phyloP scores from a whole-genome alignment of 495 filamentous ascomycete species.

The Cercophora samala region DNA sequence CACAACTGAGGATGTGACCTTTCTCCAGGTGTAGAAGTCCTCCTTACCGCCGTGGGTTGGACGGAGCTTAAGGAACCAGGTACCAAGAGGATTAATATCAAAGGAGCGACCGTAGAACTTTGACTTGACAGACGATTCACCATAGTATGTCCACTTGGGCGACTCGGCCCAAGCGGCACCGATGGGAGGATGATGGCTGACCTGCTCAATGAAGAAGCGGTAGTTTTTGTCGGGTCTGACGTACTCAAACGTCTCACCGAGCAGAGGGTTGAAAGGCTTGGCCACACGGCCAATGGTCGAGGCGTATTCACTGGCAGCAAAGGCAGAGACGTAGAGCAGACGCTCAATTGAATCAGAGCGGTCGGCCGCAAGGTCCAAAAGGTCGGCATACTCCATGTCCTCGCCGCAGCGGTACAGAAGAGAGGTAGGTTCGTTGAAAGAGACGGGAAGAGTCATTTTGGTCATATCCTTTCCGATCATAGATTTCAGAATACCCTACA shows the following conservation, averaged over 20 bases:
- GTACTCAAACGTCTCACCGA: slow-evolving; percentile 97
- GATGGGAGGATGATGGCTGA: slow-evolving; percentile 95
- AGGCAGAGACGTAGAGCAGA: slow-evolving; percentile 93
- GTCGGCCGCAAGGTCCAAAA: slow-evolving; percentile 85
- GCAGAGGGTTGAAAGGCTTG: slow-evolving; percentile 94
- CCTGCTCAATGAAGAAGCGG: slow-evolving; percentile 97
- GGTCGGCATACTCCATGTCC: slow-evolving; percentile 95
- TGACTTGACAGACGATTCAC: slow-evolving; percentile 92
- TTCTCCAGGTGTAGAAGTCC: slow-evolving; percentile 98
- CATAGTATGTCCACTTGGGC: slow-evolving; percentile 95
- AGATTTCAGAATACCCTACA: slow-evolving; percentile 89
- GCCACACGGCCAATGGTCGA: slow-evolving; percentile 95
- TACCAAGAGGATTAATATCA: slow-evolving; percentile 93
- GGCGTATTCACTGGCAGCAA: slow-evolving; percentile 92
- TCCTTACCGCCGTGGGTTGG: slow-evolving; percentile 70
- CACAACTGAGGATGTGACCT: slow-evolving; percentile 94
- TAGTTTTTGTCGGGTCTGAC: slow-evolving; percentile 92
- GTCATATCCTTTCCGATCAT: slow-evolving; percentile 99
- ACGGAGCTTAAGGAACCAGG: slow-evolving; percentile 90
- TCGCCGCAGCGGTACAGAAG: slow-evolving; percentile 93
- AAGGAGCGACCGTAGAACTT: slow-evolving; percentile 98
- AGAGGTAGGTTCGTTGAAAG: slow-evolving; percentile 98
- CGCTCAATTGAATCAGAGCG: slow-evolving; percentile 83
- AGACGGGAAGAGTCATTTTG: slow-evolving; percentile 97
- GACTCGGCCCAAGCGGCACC: slow-evolving; percentile 92